These are phyloP conservation scores for Vaccinium myrtillus DNA, from an alignment of 148 eudicot genomes.

Conservation along the genomic window DNA sequence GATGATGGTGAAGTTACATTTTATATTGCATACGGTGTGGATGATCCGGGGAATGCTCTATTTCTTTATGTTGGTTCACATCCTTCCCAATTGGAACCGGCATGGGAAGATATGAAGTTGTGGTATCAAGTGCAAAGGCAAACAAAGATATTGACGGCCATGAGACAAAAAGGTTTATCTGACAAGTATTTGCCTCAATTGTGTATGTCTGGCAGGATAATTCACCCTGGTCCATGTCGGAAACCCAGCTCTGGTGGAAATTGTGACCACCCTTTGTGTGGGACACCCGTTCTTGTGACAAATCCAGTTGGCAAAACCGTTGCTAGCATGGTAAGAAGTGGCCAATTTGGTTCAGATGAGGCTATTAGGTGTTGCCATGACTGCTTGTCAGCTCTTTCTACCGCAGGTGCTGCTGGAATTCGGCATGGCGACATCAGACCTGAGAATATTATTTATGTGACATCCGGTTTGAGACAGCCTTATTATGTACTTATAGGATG, in stretches of 20 bases:
- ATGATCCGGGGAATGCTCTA: conserved; percentile 56
- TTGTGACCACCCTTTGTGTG: conserved; percentile 79
- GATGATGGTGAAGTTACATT: conserved; percentile 61
- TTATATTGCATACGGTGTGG: conserved; percentile 57
- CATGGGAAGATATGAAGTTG: conserved; percentile 85
- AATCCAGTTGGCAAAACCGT: conserved; percentile 75
- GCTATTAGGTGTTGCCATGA: conserved; percentile 93
- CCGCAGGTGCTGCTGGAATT: conserved; percentile 57
- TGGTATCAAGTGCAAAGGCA: conserved; percentile 99
- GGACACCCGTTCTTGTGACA: conserved; percentile 83
- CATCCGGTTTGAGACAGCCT: conserved; percentile 44
- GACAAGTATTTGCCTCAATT: conserved; percentile 75
- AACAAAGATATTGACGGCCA: conserved; percentile 75
- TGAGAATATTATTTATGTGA: conserved; percentile 69
- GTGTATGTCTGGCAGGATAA: conserved; percentile 68
- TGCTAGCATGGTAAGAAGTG: conserved; percentile 53
- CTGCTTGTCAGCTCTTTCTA: conserved; percentile 78
- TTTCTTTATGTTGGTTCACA: conserved; percentile 78
- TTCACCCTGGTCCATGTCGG: conserved; percentile 65
- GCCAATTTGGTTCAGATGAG: conserved; percentile 56
- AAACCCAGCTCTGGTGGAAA: conserved; percentile 60
- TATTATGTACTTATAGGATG: conserved; percentile 77
- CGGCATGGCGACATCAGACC: conserved; percentile 93
- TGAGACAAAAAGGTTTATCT: conserved; percentile 79
- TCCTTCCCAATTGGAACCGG: conserved; percentile 88